Evolutionary conservation across 495 filamentous ascomycete species (phyloP), one percentile per base, ranked within the genome.

Genomic region (Corynascus novoguineensis): DNA sequence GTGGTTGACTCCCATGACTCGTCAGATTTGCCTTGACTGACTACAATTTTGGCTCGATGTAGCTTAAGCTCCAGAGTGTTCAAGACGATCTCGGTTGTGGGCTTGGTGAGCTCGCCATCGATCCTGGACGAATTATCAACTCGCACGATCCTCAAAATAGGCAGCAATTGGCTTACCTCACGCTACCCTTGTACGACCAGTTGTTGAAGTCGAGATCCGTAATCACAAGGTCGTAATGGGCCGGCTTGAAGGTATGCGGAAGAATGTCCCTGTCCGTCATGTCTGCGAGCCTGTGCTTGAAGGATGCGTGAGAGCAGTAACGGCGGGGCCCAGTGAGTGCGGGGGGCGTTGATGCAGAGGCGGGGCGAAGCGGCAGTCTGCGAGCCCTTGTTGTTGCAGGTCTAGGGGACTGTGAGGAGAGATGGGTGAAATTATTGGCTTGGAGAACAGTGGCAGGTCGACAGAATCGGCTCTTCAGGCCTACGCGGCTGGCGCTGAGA

Each of bases 131-230:
- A n/a, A n/a, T 11, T 1, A 48, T 69, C 37, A 64, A 49, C 37
- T 35, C 17, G 0, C 0, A 5, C 1, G 19, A 2, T 21, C 7
- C 22, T 12, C 9, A 37, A 10, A 2, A 34, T 5, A 0, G 5
- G 40, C n/a, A 34, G 51, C 19, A 58, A 21, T 1, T 42, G 12
- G 48, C 62, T 84, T 82, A 75, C 64, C 77, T 81, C 52, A 96
- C 86, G 6, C 76, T 81, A 60, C 93, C 93, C 72, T 91, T 83
- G 71, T 92, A 98, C 52, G 77, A 84, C 80, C 90, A 98, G 21
- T 58, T 82, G 75, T 65, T 75, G 77, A 68, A 89, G 73, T 96
- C 84, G 54, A 98, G 68, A 59, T 92, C 86, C 67, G 78, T 84
- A 52, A 98, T 81, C 24, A 84, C 88, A 53, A 98, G 79, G 65